Evolutionary conservation across 805 yeast species (phyloP).

Genomic region (Cyberlindnera meyerae): DNA sequence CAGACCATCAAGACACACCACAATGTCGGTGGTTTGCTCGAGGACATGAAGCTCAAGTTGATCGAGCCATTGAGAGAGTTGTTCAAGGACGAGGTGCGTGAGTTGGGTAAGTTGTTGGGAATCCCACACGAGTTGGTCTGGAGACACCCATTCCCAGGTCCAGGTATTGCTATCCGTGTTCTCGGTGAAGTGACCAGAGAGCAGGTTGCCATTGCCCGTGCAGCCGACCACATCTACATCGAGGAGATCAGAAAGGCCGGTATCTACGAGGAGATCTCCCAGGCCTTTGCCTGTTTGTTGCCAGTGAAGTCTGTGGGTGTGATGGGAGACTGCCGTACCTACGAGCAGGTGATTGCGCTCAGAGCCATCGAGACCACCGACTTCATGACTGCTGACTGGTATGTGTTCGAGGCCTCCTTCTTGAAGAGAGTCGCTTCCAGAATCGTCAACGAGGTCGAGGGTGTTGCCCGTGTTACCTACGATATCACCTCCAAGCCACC

Average conservation of each 20-base stretch:
- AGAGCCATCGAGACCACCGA: conserved; percentile 97
- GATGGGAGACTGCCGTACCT: conserved; percentile 99
- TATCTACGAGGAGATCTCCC: conserved; percentile 85
- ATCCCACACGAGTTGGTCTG: conserved; percentile 96
- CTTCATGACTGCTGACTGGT: conserved; percentile 99
- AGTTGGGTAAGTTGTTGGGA: conserved; percentile 88
- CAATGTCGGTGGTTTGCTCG: conserved; percentile 97
- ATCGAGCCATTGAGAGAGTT: conserved; percentile 98
- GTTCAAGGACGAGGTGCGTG: conserved; percentile 98
- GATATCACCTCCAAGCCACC: conserved; percentile 99
- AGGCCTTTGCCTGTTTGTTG: conserved; percentile 94
- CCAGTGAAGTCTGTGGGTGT: conserved; percentile 99
- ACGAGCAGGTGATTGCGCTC: conserved; percentile 97
- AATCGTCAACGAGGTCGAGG: conserved; percentile 97
- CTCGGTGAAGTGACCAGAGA: conserved; percentile 92
- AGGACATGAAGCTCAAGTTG: conserved; percentile 95
- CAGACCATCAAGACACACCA: conserved; percentile 99
- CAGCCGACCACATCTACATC: conserved; percentile 93
- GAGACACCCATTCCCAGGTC: conserved; percentile 99
- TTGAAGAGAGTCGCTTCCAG: conserved; percentile 90
- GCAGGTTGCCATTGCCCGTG: conserved; percentile 95
- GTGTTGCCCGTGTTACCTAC: conserved; percentile 98
- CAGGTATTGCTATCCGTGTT: conserved; percentile 98
- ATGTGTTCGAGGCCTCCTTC: conserved; percentile 84
- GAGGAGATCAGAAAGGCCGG: conserved; percentile 95